Evolutionary conservation across 2,329 filamentous ascomycete species (phyloP), one percentile per base, ranked within the genome.

Genomic region (Colletotrichum costaricense): DNA sequence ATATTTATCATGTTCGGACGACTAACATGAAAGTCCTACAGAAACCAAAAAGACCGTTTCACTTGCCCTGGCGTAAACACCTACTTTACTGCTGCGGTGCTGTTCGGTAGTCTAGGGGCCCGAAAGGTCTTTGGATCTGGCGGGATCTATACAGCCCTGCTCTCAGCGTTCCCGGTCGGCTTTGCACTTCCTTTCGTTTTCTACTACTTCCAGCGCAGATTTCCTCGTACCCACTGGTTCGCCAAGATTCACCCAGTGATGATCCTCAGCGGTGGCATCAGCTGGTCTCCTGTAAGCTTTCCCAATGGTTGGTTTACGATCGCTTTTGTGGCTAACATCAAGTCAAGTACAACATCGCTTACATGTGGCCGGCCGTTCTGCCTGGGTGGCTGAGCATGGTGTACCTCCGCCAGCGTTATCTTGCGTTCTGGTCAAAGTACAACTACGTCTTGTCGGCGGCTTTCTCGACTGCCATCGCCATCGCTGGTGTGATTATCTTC

Each of bases 311-410:
- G 12, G 11, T 16, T 16, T 14, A 19, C 24, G 5, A 4, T 8
- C 5, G 16, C 4, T 35, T n/a, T 30, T 1, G 28, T 64, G 8
- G 52, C 63, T 65, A 8, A 65, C 22, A 9, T 5, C 9, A 28
- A 1, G 4, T 38, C 12, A 11, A 72, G 7, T 85, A 81, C 75
- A 87, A 85, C 75, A 60, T 87, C 42, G 79, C 80, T 5, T 87
- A 87, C 76, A 77, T 83, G 55, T 85, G 83, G 83, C 85, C 84
- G 0, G 81, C 82, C 4, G 83, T 86, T 11, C 84, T 85, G 2
- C 78, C 87, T 16, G 84, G 82, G 4, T 85, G 79, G 57, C 79
- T 80, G 58, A 83, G 76, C 72, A 87, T 85, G 84, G 76, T 85
- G 28, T 86, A 81, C 71, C 70, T 87, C 67, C 84, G 83, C 69